These are phyloP conservation scores for Gracilariopsis chorda DNA, from an alignment of 23 red algal genomes.

Conservation along the genomic window DNA sequence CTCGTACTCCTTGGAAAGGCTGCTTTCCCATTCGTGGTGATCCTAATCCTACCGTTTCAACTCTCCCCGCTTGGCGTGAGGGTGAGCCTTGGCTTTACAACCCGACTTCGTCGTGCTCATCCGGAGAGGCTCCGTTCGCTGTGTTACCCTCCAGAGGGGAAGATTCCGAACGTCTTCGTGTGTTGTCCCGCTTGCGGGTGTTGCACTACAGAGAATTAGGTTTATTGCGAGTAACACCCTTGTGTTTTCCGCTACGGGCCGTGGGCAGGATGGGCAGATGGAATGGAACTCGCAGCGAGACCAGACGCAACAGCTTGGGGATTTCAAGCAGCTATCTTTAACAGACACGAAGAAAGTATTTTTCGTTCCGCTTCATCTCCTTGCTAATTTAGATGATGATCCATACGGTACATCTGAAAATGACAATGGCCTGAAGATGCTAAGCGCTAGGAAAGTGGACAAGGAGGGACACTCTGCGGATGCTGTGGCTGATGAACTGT, in stretches of 20 bases:
- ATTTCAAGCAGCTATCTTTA: conserved; percentile 27
- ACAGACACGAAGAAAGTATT: conserved; percentile 7
- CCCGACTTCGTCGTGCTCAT: too few species aligned
- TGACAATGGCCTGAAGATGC: conserved; percentile 16
- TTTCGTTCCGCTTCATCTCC: background rate
- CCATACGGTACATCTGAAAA: background rate
- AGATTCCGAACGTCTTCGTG: too few species aligned
- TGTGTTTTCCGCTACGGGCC: background rate
- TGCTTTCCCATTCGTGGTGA: too few species aligned
- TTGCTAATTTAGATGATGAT: conserved; percentile 8
- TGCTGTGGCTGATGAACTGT: conserved; percentile 21
- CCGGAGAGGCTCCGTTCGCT: too few species aligned
- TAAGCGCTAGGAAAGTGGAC: conserved; percentile 22
- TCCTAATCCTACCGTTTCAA: too few species aligned
- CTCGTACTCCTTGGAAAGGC: too few species aligned
- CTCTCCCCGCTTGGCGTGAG: too few species aligned
- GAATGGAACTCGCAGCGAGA: conserved; percentile 1
- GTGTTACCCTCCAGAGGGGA: too few species aligned
- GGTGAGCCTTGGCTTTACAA: too few species aligned
- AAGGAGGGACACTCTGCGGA: conserved; percentile 31
- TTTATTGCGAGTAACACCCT: conserved; percentile 16
- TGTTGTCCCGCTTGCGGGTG: too few species aligned
- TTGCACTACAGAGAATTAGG: too few species aligned
- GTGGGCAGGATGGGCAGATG: background rate
- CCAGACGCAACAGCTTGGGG: background rate